Evolutionary conservation across 1,284 basidiomycete species (phyloP).

Genomic region (Trametes pubescens): DNA sequence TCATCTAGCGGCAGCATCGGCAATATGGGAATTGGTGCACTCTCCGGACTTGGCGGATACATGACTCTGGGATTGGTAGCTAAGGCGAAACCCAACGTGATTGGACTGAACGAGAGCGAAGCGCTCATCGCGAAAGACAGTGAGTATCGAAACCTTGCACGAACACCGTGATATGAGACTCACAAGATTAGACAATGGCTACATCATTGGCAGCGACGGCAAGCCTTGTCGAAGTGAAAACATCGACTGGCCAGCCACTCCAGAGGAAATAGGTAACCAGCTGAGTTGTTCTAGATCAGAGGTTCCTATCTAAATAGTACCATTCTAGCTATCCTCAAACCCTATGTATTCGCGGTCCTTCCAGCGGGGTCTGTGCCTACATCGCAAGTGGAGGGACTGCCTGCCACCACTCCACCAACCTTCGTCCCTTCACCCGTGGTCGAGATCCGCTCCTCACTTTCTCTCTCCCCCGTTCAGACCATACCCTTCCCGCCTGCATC

Average conservation of each 20-base stretch:
- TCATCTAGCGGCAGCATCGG: conserved; percentile 50
- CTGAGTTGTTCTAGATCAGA: background rate
- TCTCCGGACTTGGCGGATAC: conserved; percentile 86
- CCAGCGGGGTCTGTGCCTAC: conserved; percentile 69
- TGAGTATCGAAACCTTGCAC: conserved; percentile 47
- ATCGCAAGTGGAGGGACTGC: conserved; percentile 33
- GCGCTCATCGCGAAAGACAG: conserved; percentile 84
- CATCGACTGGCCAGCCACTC: conserved; percentile 82
- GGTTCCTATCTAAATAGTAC: background rate
- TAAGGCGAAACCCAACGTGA: conserved; percentile 73
- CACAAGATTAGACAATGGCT: conserved; percentile 65
- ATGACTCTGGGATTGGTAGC: conserved; percentile 85
- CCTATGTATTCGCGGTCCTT: conserved; percentile 85
- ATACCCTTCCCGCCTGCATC: conserved; percentile 69
- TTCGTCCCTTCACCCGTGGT: conserved; percentile 65
- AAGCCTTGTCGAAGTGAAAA: conserved; percentile 65
- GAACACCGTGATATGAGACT: background rate
- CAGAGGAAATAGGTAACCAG: conserved; percentile 79
- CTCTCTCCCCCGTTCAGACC: conserved; percentile 69
- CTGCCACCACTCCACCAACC: conserved; percentile 35
- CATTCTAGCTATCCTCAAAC: conserved; percentile 74
- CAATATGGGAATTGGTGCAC: conserved; percentile 69
- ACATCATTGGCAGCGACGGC: conserved; percentile 77
- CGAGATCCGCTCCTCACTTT: conserved; percentile 84
- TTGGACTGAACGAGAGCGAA: conserved; percentile 71